These are phyloP conservation scores for Rheum nobile DNA, from an alignment of 148 eudicot species.

Conservation along the genomic window DNA sequence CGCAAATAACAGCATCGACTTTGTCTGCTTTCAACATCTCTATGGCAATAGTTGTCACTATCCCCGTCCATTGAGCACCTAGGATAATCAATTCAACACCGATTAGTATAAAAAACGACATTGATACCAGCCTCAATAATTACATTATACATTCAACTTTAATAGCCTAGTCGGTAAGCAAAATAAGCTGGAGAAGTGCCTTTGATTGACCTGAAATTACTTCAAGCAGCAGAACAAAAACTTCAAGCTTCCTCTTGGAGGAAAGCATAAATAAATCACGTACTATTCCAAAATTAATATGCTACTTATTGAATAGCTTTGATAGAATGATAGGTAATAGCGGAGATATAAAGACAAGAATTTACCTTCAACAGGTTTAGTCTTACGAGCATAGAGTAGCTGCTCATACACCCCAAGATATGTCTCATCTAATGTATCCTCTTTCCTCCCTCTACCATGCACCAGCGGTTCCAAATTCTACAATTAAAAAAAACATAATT, in stretches of 20 bases:
- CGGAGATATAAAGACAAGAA: background rate
- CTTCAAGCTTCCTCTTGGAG: background rate
- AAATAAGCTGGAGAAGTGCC: background rate
- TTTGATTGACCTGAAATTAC: background rate
- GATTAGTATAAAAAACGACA: background rate
- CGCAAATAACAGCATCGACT: constrained; percentile 96
- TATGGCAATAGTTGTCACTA: constrained; percentile 92
- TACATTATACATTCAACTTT: background rate
- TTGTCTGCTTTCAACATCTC: constrained; percentile 87
- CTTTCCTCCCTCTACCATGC: constrained; percentile 87
- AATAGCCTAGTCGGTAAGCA: background rate
- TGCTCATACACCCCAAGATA: constrained; percentile 78
- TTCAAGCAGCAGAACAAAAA: background rate
- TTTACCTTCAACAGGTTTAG: constrained; percentile 66
- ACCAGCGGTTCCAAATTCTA: constrained; percentile 68
- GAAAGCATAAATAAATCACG: background rate
- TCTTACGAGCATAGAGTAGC: constrained; percentile 84
- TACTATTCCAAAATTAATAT: background rate
- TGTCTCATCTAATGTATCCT: constrained; percentile 65
- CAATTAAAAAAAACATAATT: background rate
- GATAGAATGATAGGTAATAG: background rate
- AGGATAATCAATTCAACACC: background rate
- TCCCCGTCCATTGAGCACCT: constrained; percentile 99
- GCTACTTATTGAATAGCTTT: background rate
- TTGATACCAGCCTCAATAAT: too few relatives aligned